Evolutionary conservation across 257 asterid species (phyloP).

Genomic region (Scutellaria baicalensis): DNA sequence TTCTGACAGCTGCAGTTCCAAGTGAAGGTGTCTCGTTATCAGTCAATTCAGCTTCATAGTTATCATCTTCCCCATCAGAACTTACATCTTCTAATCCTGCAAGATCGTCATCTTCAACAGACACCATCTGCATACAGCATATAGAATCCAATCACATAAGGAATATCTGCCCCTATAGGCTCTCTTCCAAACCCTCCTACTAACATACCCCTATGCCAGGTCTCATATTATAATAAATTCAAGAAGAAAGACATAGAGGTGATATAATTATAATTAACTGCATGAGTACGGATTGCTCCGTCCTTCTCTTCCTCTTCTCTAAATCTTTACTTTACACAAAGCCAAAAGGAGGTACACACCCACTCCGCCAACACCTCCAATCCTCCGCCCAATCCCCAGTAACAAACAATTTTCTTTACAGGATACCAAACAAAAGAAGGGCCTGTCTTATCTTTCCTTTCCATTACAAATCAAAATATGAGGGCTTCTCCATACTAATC

Average conservation of each 20-base stretch:
- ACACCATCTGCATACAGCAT: conserved; percentile 66
- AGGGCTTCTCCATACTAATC: not conserved
- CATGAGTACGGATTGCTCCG: not conserved
- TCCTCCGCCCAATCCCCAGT: not conserved
- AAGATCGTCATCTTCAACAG: conserved; percentile 95
- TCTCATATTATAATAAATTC: not conserved
- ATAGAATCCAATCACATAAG: conserved; percentile 6
- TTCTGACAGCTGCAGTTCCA: conserved; percentile 60
- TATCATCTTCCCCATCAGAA: conserved; percentile 93
- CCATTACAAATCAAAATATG: not conserved
- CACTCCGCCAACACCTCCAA: not conserved
- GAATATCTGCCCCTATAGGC: not conserved
- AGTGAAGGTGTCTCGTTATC: conserved; percentile 71
- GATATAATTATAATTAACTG: not conserved
- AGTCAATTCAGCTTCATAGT: conserved; percentile 82
- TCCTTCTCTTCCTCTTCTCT: not conserved
- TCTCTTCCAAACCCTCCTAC: not conserved
- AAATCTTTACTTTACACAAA: not conserved
- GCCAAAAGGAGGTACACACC: not conserved
- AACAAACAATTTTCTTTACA: not conserved
- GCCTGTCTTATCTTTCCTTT: not conserved
- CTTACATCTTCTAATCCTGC: conserved; percentile 96
- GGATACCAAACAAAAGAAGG: not conserved
- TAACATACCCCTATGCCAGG: not conserved
- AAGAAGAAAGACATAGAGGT: not conserved